These are phyloP conservation scores for Suillus decipiens DNA, from an alignment of 768 basidiomycete genomes.

Conservation along the genomic window DNA sequence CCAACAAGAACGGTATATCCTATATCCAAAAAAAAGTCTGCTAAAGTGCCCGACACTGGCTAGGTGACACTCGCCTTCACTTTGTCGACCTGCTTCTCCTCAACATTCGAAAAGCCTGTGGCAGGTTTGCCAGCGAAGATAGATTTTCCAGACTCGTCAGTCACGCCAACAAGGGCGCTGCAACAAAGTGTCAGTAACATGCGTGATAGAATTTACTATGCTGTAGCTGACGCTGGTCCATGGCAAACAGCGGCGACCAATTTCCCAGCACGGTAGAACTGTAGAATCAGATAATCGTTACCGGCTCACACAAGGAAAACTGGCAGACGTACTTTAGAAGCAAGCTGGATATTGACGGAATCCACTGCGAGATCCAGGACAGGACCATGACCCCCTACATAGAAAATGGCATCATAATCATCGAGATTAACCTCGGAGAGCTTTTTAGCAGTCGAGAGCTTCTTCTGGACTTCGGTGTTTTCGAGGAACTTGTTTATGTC, in stretches of 20 bases:
- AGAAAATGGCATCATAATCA: slow-evolving; percentile 76
- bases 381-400: slow-evolving; percentile 80
- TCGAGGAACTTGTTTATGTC: slow-evolving; percentile 66
- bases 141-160: slow-evolving; percentile 56
- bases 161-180: slow-evolving; percentile 60
- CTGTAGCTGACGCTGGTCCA: slow-evolving; percentile 56
- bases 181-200: neutral
- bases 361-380: slow-evolving; percentile 69
- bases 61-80: slow-evolving; percentile 40
- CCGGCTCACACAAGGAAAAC: neutral
- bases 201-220: slow-evolving; percentile 25
- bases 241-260: slow-evolving; percentile 77
- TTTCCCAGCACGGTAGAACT: slow-evolving; percentile 73
- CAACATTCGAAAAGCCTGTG: slow-evolving; percentile 73
- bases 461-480: slow-evolving; percentile 47
- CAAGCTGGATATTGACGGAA: slow-evolving; percentile 55
- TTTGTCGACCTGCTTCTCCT: slow-evolving; percentile 53
- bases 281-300: neutral
- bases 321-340: slow-evolving; percentile 46
- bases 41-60: neutral
- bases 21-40: slow-evolving; percentile 18
- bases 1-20: slow-evolving; percentile 72
- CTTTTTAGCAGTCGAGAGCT: slow-evolving; percentile 58
- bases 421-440: slow-evolving; percentile 56
- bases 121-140: slow-evolving; percentile 59